Evolutionary conservation across 2,329 filamentous ascomycete genomes (phyloP).

Genomic region (Penicillium sp.): DNA sequence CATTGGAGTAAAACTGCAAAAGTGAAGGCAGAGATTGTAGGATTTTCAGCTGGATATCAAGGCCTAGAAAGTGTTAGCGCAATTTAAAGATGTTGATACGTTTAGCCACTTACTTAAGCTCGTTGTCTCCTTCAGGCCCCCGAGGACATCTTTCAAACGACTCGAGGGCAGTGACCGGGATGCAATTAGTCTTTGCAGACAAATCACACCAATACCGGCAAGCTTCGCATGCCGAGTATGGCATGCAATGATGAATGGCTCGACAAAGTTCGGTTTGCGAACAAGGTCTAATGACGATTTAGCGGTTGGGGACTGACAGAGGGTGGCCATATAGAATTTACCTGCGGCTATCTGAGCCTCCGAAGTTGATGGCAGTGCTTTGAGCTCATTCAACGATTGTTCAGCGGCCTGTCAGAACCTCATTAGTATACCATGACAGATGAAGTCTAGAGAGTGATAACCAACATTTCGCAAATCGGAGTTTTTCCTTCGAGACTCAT

Average conservation of each 20-base stretch:
- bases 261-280: constrained; percentile 72
- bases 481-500: constrained; percentile 93
- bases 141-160: constrained; percentile 74
- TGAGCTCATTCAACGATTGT: constrained; percentile 84
- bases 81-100: neutral
- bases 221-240: constrained; percentile 83
- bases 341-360: constrained; percentile 67
- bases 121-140: constrained; percentile 76
- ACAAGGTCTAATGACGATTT: constrained; percentile 59
- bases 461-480: constrained; percentile 67
- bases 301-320: neutral
- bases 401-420: constrained; percentile 63
- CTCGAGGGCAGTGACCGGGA: constrained; percentile 68
- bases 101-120: constrained; percentile 50
- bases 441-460: constrained; percentile 11
- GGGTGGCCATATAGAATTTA: constrained; percentile 29
- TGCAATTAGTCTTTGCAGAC: constrained; percentile 79
- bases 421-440: constrained; percentile 17
- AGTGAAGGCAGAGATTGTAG: constrained; percentile 82
- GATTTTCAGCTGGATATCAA: constrained; percentile 93
- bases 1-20: constrained; percentile 76
- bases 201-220: constrained; percentile 75
- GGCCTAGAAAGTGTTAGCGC: constrained; percentile 36
- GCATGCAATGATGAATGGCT: constrained; percentile 89
- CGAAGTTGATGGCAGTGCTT: constrained; percentile 61